Conservation (phyloP, 768 basidiomycete genomes). For the Suillus tomentosus region DNA sequence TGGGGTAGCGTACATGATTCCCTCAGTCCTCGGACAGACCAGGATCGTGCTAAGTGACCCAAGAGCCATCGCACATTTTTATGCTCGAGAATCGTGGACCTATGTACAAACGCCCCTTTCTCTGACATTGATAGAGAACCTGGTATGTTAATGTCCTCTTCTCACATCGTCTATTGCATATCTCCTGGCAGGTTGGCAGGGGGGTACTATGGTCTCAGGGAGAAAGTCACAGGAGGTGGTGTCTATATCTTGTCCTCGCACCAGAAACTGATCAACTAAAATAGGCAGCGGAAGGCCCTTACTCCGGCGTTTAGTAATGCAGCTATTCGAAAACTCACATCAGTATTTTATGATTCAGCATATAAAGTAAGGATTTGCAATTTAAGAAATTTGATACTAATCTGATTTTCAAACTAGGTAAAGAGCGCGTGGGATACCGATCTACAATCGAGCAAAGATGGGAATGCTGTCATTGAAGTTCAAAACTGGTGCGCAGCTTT, state of each 20-base stretch:
- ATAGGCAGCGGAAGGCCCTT: slow-evolving; percentile 29
- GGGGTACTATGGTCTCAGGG: slow-evolving; percentile 37
- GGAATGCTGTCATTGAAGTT: slow-evolving; percentile 34
- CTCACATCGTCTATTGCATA: neutral
- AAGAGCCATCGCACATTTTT: slow-evolving; percentile 52
- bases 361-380: slow-evolving; percentile 24
- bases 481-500: slow-evolving; percentile 26
- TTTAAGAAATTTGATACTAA: neutral
- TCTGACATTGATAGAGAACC: slow-evolving; percentile 36
- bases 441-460: slow-evolving; percentile 15
- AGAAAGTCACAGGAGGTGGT: slow-evolving; percentile 48
- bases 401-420: slow-evolving; percentile 16
- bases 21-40: slow-evolving; percentile 36
- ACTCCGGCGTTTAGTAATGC: slow-evolving; percentile 29
- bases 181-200: slow-evolving; percentile 25
- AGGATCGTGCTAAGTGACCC: slow-evolving; percentile 44
- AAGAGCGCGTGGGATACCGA: slow-evolving; percentile 30
- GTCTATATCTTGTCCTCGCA: neutral
- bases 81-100: slow-evolving; percentile 47
- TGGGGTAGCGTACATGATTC: slow-evolving; percentile 45
- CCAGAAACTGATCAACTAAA: slow-evolving; percentile 23
- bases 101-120: slow-evolving; percentile 43
- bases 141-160: slow-evolving; percentile 23
- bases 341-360: slow-evolving; percentile 31
- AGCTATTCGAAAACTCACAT: slow-evolving; percentile 24